These are phyloP conservation scores for Neurospora africana DNA, from an alignment of 495 filamentous ascomycete species.

Conservation along the genomic window DNA sequence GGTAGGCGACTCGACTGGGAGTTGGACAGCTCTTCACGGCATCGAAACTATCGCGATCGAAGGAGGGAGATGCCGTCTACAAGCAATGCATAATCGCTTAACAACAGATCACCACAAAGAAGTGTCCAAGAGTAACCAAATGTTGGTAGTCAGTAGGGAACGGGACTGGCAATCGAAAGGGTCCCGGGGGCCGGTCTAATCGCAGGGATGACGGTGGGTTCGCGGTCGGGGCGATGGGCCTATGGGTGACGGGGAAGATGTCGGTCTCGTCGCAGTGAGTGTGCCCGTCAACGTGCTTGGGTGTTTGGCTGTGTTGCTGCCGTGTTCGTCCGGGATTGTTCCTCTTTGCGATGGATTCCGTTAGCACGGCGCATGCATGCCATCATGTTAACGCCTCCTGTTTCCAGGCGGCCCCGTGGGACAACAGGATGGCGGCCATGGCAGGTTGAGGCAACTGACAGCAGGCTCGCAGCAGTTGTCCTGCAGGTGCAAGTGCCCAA, in stretches of 20 bases:
- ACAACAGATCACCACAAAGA: conserved; percentile 2
- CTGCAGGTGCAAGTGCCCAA: neutral
- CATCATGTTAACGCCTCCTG: neutral
- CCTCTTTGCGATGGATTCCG: neutral
- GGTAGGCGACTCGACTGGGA: neutral
- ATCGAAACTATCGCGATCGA: neutral
- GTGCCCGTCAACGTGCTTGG: neutral
- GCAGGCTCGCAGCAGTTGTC: neutral
- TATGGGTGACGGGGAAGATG: neutral
- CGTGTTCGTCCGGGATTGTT: neutral
- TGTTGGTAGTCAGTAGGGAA: conserved; percentile 7
- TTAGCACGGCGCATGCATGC: neutral
- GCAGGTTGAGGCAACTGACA: neutral
- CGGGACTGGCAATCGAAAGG: neutral
- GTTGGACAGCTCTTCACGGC: conserved; percentile 4
- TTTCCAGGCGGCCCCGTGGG: no score
- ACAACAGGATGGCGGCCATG: neutral
- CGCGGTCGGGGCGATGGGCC: neutral
- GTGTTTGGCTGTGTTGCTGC: neutral
- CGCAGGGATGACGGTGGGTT: conserved; percentile 4
- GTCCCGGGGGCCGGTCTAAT: neutral
- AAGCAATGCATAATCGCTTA: conserved; percentile 4
- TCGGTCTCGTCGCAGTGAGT: neutral
- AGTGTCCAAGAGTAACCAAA: conserved; percentile 5
- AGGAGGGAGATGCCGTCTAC: neutral